Evolutionary conservation across 306 rosid genomes (phyloP), one percentile per base, ranked within the genome.

Genomic region (Datisca glomerata): DNA sequence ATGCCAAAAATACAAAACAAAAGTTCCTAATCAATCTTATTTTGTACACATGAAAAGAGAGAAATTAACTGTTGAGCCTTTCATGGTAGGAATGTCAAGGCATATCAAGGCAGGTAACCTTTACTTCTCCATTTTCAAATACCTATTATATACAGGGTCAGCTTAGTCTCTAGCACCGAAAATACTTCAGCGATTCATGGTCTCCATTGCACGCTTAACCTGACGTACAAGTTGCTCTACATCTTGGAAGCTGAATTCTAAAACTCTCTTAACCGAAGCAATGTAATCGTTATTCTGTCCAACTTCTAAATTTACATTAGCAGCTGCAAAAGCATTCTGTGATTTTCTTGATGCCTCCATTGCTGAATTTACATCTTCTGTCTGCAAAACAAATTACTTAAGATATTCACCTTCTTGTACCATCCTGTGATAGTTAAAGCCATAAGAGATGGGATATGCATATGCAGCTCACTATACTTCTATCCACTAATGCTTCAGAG

Each of bases 41-140:
- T 85, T 70, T 86, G 91, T 73, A 86, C 92, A 81, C 69, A 75
- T 75, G 84, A 78, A 78, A 78, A 66, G 62, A 65, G 68, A 72
- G 61, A 54, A 63, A 53, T 53, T 36, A 58, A 62, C 59, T 33
- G 33, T 49, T 41, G 24, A 20, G 38, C 23, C 25, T 18, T 19
- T 50, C 45, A 16, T 41, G n/a, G n/a, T n/a, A n/a, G n/a, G n/a
- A n/a, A n/a, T n/a, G n/a, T n/a, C n/a, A n/a, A n/a, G n/a, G n/a
- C n/a, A n/a, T n/a, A n/a, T n/a, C n/a, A n/a, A n/a, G n/a, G n/a
- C n/a, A n/a, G n/a, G n/a, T n/a, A n/a, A 35, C 36, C 45, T 50
- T 19, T 33, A 34, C 43, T 34, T 28, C 45, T 8, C 19, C 21
- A 11, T 8, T 25, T 18, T 32, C 21, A 41, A 49, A 49, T 35